Conservation (phyloP, 805 yeast species). For the Candida railenensis region DNA sequence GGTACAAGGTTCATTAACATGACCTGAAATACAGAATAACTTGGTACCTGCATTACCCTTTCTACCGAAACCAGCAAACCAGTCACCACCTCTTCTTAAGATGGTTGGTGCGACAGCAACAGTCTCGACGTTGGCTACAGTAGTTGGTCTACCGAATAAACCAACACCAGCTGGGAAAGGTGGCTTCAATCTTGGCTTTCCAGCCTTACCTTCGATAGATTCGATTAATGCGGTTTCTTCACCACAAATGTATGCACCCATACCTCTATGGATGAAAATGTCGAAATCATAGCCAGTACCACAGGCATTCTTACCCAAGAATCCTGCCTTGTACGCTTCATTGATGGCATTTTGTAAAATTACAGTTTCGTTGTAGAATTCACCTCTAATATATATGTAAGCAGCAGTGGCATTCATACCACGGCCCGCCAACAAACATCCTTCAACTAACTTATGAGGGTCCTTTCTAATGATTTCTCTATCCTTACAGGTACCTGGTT, state of each 20-base stretch:
- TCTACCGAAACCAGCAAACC: slow-evolving; percentile 84
- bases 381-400: slow-evolving; percentile 87
- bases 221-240: slow-evolving; percentile 90
- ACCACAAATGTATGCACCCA: slow-evolving; percentile 93
- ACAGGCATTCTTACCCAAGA: slow-evolving; percentile 81
- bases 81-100: slow-evolving; percentile 82
- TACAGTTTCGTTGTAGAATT: slow-evolving; percentile 79
- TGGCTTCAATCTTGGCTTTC: slow-evolving; percentile 90
- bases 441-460: slow-evolving; percentile 89
- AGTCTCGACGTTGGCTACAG: slow-evolving; percentile 89
- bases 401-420: slow-evolving; percentile 95
- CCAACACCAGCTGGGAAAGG: slow-evolving; percentile 96
- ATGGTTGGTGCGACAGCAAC: slow-evolving; percentile 90
- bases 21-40: slow-evolving; percentile 84
- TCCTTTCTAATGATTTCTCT: slow-evolving; percentile 89
- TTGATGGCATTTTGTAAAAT: slow-evolving; percentile 77
- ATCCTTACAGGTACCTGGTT: slow-evolving; percentile 93
- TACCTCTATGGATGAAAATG: slow-evolving; percentile 83
- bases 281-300: slow-evolving; percentile 85
- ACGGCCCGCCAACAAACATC: slow-evolving; percentile 86
- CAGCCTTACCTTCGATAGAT: slow-evolving; percentile 88
- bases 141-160: slow-evolving; percentile 85
- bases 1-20: slow-evolving; percentile 89
- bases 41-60: slow-evolving; percentile 84
- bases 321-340: slow-evolving; percentile 81